A percentile compares a stretch with the other conserved stretches of the same genome.
Conservation (phyloP, 352 stramenopile species). For the Peronospora farinosa region DNA sequence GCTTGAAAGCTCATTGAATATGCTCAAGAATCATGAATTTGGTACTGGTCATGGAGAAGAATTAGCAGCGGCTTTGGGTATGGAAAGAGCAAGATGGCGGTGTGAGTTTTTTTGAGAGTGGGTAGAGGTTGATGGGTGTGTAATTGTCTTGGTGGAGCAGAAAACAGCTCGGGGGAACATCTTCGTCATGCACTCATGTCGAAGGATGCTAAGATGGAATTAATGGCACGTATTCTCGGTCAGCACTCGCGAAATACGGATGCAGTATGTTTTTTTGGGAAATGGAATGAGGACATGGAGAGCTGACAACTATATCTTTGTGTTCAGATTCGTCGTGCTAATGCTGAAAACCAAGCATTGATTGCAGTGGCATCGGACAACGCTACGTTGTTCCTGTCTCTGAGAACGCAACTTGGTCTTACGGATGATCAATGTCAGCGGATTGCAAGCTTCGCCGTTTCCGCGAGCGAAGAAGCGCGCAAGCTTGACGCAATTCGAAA, state of each 20-base stretch:
- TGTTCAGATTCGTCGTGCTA: constrained; percentile 65
- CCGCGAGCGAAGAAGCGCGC: constrained; percentile 55
- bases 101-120: neutral
- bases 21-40: constrained; percentile 74
- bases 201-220: constrained; percentile 79
- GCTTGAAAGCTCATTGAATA: constrained; percentile 75
- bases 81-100: constrained; percentile 8
- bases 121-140: constrained; percentile 2
- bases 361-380: constrained; percentile 57
- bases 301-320: constrained; percentile 3
- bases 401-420: constrained; percentile 56
- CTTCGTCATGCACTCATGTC: constrained; percentile 76
- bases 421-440: constrained; percentile 62
- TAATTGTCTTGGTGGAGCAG: constrained; percentile 18
- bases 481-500: constrained; percentile 83
- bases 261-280: constrained; percentile 37
- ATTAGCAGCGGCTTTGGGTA: constrained; percentile 64
- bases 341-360: constrained; percentile 76
- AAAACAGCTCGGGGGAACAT: constrained; percentile 75
- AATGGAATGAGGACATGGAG: neutral
- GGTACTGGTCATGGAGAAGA: constrained; percentile 59
- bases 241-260: constrained; percentile 73
- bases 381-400: constrained; percentile 45
- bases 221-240: constrained; percentile 68
- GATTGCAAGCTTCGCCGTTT: constrained; percentile 37